Evolutionary conservation across 768 basidiomycete genomes (phyloP).

Genomic region (Clitopilus passeckerianus): DNA sequence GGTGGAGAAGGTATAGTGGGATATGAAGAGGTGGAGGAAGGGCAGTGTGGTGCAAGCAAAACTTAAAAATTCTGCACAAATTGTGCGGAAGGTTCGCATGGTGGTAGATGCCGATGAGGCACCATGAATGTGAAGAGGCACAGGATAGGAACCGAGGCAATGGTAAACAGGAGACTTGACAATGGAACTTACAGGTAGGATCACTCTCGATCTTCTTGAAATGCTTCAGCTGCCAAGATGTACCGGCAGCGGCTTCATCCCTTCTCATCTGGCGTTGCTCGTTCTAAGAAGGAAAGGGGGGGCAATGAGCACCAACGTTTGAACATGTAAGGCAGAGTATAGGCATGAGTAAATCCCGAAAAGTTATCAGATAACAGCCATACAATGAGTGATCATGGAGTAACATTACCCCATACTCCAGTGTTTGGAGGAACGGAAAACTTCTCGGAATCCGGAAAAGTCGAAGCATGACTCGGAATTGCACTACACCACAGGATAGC

Average conservation of each 20-base stretch:
- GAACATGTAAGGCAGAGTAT: not conserved
- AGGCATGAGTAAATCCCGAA: not conserved
- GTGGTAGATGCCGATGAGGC: not conserved
- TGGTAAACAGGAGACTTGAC: not conserved
- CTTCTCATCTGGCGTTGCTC: slow-evolving; percentile 86
- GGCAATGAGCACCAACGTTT: not conserved
- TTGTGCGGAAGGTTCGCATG: not conserved
- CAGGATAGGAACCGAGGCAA: not conserved
- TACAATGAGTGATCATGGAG: not conserved
- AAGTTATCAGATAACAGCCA: not conserved
- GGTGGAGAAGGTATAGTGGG: too few species aligned
- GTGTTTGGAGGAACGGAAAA: not conserved
- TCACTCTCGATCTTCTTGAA: slow-evolving; percentile 71
- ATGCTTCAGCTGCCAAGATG: slow-evolving; percentile 71
- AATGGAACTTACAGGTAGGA: slow-evolving; percentile 54
- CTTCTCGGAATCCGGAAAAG: not conserved
- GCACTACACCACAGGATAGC: not conserved
- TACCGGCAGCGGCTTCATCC: slow-evolving; percentile 73
- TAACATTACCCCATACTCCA: not conserved
- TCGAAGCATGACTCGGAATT: not conserved
- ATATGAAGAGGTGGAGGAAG: too few species aligned
- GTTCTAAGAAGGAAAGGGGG: slow-evolving; percentile 47
- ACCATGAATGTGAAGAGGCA: not conserved
- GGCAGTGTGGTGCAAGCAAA: not conserved
- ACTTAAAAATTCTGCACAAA: not conserved